These are phyloP conservation scores for Candida maris DNA, from an alignment of 805 yeast species.

Conservation along the genomic window DNA sequence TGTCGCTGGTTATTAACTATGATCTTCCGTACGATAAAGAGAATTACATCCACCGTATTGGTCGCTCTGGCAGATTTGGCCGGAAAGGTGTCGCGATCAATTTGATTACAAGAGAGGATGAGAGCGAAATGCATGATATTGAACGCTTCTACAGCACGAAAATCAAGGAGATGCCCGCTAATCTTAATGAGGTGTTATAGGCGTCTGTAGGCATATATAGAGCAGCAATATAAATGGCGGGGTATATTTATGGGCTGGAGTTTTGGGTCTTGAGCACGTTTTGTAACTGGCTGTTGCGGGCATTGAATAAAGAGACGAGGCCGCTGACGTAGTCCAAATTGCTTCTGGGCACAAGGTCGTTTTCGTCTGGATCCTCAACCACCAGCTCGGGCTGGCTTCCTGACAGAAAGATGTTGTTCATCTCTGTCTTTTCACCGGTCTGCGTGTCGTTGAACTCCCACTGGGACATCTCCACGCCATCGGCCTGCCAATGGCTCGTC, in stretches of 20 bases:
- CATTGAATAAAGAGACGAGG: constrained; percentile 20
- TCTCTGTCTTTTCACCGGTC: constrained; percentile 2
- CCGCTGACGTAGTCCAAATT: constrained; percentile 21
- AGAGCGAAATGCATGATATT: constrained; percentile 71
- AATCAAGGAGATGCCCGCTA: constrained; percentile 87
- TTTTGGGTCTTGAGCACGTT: too few species aligned
- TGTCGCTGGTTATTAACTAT: constrained; percentile 89
- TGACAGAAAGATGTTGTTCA: constrained; percentile 10
- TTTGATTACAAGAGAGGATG: constrained; percentile 81
- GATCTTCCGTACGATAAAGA: constrained; percentile 88
- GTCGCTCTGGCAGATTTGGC: constrained; percentile 98
- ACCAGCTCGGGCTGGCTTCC: constrained; percentile 24
- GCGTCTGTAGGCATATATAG: too few species aligned
- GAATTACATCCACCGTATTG: constrained; percentile 95
- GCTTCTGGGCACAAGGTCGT: constrained; percentile 20
- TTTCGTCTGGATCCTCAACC: constrained; percentile 13
- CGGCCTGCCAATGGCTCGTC: constrained; percentile 14
- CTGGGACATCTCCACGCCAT: constrained; percentile 2
- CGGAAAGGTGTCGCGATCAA: constrained; percentile 97
- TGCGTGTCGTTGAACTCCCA: constrained; percentile 19
- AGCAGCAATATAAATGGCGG: too few species aligned
- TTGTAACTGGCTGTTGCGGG: constrained; percentile 19
- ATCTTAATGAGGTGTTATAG: constrained; percentile 24
- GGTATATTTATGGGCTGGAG: too few species aligned
- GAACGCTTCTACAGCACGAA: constrained; percentile 87